Percentiles rank a stretch among this genome's conserved stretches.
phyloP scores from a whole-genome alignment of 306 rosid genomes.

The Trifolium repens region DNA sequence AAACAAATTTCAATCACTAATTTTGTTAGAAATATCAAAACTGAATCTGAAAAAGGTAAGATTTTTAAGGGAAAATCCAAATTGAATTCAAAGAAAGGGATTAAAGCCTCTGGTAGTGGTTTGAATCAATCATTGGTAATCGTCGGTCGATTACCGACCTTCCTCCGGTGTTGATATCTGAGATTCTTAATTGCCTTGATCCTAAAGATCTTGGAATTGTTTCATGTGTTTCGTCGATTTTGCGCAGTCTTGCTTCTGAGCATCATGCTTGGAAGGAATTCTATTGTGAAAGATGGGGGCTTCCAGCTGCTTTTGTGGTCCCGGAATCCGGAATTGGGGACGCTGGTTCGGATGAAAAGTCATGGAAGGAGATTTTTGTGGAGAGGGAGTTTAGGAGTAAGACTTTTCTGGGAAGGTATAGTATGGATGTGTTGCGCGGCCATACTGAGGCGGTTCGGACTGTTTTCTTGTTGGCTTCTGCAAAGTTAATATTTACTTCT shows the following conservation, averaged over 20 bases:
- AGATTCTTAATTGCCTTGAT: slow-evolving; percentile 85
- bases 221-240: slow-evolving; percentile 75
- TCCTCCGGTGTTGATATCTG: slow-evolving; percentile 77
- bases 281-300: slow-evolving; percentile 94
- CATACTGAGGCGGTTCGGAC: slow-evolving; percentile 86
- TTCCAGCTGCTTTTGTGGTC: slow-evolving; percentile 53
- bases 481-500: slow-evolving; percentile 82
- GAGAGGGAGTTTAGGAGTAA: slow-evolving; percentile 94
- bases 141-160: slow-evolving; percentile 72
- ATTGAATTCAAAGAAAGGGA: slow-evolving; percentile 51
- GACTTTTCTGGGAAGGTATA: slow-evolving; percentile 89
- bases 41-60: slow-evolving; percentile 39
- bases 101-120: slow-evolving; percentile 33
- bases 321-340: slow-evolving; percentile 43
- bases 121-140: slow-evolving; percentile 43
- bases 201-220: slow-evolving; percentile 86
- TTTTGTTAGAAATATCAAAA: slow-evolving; percentile 39
- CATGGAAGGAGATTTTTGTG: slow-evolving; percentile 87
- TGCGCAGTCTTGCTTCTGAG: slow-evolving; percentile 71
- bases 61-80: slow-evolving; percentile 43
- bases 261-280: slow-evolving; percentile 97
- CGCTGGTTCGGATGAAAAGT: slow-evolving; percentile 55
- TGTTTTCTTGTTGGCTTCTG: slow-evolving; percentile 79
- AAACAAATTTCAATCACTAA: slow-evolving; percentile 32
- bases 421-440: slow-evolving; percentile 79